Percentiles rank a stretch among this genome's conserved stretches.
These are phyloP conservation scores for Apiotrichum mycotoxinovorans DNA, from an alignment of 1,284 basidiomycete species.

Conservation along the genomic window DNA sequence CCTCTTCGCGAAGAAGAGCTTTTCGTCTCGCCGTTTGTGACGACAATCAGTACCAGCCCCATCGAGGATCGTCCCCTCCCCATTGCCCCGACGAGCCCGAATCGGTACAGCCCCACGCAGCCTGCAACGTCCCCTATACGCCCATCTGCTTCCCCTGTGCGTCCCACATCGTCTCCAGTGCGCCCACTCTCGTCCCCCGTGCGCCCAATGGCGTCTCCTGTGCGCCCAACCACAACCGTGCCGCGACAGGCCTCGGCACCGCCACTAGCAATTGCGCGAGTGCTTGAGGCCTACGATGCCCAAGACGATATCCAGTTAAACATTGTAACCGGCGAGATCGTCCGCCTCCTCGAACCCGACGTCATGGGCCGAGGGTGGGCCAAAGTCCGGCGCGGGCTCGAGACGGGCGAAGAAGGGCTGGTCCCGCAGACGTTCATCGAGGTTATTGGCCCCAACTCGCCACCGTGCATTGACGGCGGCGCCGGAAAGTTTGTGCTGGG, in stretches of 20 bases:
- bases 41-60: not conserved
- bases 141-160: no score
- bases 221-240: not conserved
- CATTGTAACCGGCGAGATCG: slow-evolving; percentile 13
- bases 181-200: no score
- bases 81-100: no score
- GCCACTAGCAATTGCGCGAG: slow-evolving; percentile 12
- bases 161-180: no score
- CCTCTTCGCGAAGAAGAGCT: slow-evolving; percentile 22
- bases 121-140: no score
- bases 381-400: slow-evolving; percentile 13
- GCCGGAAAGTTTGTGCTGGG: slow-evolving; percentile 13
- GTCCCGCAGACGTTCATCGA: slow-evolving; percentile 14
- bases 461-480: slow-evolving; percentile 13
- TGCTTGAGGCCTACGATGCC: slow-evolving; percentile 8
- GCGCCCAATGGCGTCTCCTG: no score
- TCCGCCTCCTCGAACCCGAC: slow-evolving; percentile 23
- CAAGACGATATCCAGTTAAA: slow-evolving; percentile 5
- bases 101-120: no score
- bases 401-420: slow-evolving; percentile 13
- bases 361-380: slow-evolving; percentile 21
- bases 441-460: slow-evolving; percentile 4
- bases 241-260: no score
- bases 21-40: slow-evolving; percentile 21
- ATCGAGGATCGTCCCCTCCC: no score